Base-by-base conservation (phyloP, 495 filamentous ascomycete species). In the Xylaria venustula region DNA sequence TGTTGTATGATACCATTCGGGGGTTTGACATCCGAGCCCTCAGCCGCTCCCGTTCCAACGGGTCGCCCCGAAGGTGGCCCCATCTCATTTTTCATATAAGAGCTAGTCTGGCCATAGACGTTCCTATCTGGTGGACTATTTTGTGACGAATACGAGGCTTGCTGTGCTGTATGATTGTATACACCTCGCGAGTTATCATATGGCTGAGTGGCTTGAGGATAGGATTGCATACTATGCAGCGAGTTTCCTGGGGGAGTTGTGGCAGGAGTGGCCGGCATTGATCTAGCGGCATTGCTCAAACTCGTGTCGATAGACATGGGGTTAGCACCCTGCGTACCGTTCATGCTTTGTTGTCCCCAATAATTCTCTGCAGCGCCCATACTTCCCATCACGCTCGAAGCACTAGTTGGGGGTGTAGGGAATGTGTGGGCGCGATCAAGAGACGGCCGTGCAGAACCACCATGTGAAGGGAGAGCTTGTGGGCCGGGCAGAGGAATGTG, bases 41-140 rank as follows among this genome's bases (percentile, higher is more conserved):
- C 90, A 11, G 59, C 66, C 12, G 78, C 64, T 52, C 87, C 85
- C 2, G 79, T 60, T 20, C 81, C 85, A 3, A 79, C 72, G 6
- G 82, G 77, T 46, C 88, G 80, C 51, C 79, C 84, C 7, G 90
- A 83, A 3, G 93, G 93, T 8, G 93, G 93, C 0, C 89, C 92
- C 92, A 98, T 97, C 52, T 97, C 93, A 65, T 77, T 90, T 77
- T 93, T 96, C 63, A 92, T 79, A 67, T 96, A 96, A n/a, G 79
- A 76, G 60, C 72, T 82, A n/a, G 79, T 68, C 44, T 85, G 82
- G 1, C 83, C 79, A 69, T 93, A 96, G 3, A 87, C 78, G 46
- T 84, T 79, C 75, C 93, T 87, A n/a, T 85, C 85, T 48, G 87
- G 86, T 26, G 86, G 83, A 7, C 81, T 79, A 52, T 85, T 76